Percentiles rank a stretch among this genome's conserved stretches.
These are phyloP conservation scores for Xylaria sp. DNA, from an alignment of 2,329 filamentous ascomycete species.

Conservation along the genomic window DNA sequence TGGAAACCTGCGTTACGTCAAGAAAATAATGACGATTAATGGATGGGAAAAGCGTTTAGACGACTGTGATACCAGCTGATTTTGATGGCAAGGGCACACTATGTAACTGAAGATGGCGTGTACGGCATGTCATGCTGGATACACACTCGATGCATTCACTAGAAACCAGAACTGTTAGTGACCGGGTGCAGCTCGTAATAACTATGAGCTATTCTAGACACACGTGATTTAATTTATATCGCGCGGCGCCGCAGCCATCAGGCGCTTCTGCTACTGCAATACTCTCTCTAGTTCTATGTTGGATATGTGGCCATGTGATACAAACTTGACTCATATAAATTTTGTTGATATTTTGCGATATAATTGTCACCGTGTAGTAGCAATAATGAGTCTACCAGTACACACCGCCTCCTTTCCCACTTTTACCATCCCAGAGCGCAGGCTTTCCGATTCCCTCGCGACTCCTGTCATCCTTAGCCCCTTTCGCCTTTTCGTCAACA, in stretches of 20 bases:
- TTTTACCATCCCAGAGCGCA: constrained; percentile 54
- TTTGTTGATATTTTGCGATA: neutral
- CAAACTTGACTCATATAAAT: constrained; percentile 2
- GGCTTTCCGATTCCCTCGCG: constrained; percentile 15
- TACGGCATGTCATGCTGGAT: neutral
- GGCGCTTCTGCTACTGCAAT: neutral
- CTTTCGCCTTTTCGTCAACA: constrained; percentile 51
- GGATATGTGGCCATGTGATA: neutral
- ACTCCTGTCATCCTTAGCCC: constrained; percentile 46
- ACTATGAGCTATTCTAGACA: neutral
- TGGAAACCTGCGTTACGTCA: neutral
- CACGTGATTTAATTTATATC: constrained; percentile 7
- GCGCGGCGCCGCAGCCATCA: neutral
- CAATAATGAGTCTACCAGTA: constrained; percentile 51
- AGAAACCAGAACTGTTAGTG: neutral
- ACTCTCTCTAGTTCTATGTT: neutral
- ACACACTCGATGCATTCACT: neutral
- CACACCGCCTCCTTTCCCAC: constrained; percentile 53
- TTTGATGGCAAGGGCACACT: neutral
- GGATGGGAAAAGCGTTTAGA: neutral
- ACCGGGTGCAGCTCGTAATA: neutral
- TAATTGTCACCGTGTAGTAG: neutral
- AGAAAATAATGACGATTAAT: neutral
- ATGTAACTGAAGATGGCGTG: neutral
- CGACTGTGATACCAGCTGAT: constrained; percentile 1